Evolutionary conservation across 2,329 filamentous ascomycete species (phyloP).

Genomic region (Fusarium camptoceras): DNA sequence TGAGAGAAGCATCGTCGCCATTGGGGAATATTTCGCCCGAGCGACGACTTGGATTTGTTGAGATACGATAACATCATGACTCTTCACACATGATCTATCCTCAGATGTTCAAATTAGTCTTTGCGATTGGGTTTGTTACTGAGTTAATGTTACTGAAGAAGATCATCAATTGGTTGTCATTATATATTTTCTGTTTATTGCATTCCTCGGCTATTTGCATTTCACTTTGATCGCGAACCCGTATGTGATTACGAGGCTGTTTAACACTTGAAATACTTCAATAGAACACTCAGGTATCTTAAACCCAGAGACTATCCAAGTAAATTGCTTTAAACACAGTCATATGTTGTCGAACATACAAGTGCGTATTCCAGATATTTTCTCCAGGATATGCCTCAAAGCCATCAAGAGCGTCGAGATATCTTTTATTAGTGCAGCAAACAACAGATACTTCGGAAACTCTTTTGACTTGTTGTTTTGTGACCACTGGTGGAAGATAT

Average conservation of each 20-base stretch:
- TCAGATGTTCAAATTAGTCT: neutral
- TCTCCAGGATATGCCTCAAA: neutral
- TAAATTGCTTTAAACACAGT: neutral
- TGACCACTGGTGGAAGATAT: neutral
- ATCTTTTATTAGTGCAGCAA: too few relatives aligned
- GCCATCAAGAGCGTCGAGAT: neutral
- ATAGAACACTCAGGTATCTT: neutral
- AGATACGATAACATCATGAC: slow-evolving; percentile 39
- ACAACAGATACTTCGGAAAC: too few relatives aligned
- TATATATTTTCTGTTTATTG: slow-evolving; percentile 49
- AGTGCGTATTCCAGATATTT: neutral
- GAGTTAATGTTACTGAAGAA: neutral
- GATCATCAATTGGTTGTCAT: neutral
- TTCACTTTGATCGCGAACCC: neutral
- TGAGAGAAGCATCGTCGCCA: slow-evolving; percentile 39
- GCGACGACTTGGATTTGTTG: slow-evolving; percentile 7
- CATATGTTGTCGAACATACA: neutral
- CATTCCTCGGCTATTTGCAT: slow-evolving; percentile 53
- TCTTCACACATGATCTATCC: neutral
- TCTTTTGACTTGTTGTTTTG: neutral
- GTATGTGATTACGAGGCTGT: neutral
- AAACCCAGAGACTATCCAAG: neutral
- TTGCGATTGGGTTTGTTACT: neutral
- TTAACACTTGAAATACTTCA: neutral
- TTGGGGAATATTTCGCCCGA: slow-evolving; percentile 16